Evolutionary conservation across 176 grass and related monocot species (phyloP), one percentile per base, ranked within the genome.

Genomic region (Tillandsia fasciculata): DNA sequence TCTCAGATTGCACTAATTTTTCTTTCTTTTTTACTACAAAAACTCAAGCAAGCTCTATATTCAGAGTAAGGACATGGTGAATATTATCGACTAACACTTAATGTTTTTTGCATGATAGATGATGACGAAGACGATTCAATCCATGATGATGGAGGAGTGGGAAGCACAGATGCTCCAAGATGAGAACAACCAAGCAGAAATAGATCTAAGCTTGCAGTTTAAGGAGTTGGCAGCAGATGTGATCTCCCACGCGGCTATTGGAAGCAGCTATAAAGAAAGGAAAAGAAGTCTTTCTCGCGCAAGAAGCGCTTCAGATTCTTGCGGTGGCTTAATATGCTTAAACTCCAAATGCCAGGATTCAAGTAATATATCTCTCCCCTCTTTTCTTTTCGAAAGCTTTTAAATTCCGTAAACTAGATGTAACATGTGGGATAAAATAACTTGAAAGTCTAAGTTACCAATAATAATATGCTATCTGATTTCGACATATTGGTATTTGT

Each of bases 271-370:
- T 52, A 61, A 26, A 9, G 63, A 83, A 26, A 26, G 85, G 90
- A 0, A 93, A 89, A 58, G 86, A 89, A 79, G 82, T 93, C 77
- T 86, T 93, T 63, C 7, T 76, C 0, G 80, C 86, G 57, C 86
- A 93, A 61, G 64, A 70, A 13, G 80, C 86, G 83, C 83, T 93
- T 63, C 77, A 81, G 67, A 14, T 50, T 72, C 73, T 88, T 53
- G 90, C 80, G 2, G 26, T 80, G 26, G 48, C 73, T 23, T 23
- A 33, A 50, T 66, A 1, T 81, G 8, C 70, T 64, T 65, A 53
- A 0, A 20, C 48, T 79, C 6, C 52, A 2, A 28, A 27, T 86
- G 12, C 83, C 74, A 0, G 86, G 90, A 59, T 59, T 59, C 54
- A 14, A 17, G 54, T 59, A n/a, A 59, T 59, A 8, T 22, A 18